phyloP scores from a whole-genome alignment of 129 eudicot species.

The Smallanthus sonchifolius region DNA sequence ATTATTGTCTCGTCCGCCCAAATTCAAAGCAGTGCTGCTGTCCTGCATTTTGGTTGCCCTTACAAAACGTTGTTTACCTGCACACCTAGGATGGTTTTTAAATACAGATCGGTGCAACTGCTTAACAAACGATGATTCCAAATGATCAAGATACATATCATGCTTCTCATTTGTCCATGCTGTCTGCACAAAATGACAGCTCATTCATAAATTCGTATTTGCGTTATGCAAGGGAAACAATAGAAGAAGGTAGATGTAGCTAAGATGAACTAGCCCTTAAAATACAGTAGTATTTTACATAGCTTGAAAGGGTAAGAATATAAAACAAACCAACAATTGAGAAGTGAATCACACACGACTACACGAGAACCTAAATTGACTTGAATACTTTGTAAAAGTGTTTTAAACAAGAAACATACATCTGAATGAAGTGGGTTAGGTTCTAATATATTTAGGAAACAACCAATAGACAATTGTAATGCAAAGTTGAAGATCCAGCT shows the following conservation, averaged over 20 bases:
- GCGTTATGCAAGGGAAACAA: neutral
- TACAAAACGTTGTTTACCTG: conserved; percentile 19
- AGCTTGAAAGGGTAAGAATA: neutral
- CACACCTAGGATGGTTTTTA: conserved; percentile 21
- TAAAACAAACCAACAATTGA: conserved; percentile 1
- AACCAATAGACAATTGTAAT: neutral
- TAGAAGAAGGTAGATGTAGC: neutral
- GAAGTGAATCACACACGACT: conserved; percentile 1
- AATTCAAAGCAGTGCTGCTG: conserved; percentile 2
- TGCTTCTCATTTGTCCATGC: conserved; percentile 68
- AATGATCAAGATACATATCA: conserved; percentile 42
- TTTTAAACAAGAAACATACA: neutral
- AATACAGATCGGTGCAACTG: conserved; percentile 48
- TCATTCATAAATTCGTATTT: conserved; percentile 3
- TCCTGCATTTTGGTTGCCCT: conserved; percentile 6
- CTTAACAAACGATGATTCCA: conserved; percentile 61
- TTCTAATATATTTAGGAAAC: neutral
- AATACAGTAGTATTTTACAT: neutral
- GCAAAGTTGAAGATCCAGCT: neutral
- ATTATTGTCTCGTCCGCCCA: conserved; percentile 1
- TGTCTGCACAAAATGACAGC: conserved; percentile 21
- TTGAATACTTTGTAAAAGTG: neutral
- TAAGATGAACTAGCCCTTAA: neutral
- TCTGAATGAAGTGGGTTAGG: neutral
- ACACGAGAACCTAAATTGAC: neutral